These are phyloP conservation scores for Neovahlkampfia damariscottae DNA, from an alignment of 78 protist genomes.

Conservation along the genomic window DNA sequence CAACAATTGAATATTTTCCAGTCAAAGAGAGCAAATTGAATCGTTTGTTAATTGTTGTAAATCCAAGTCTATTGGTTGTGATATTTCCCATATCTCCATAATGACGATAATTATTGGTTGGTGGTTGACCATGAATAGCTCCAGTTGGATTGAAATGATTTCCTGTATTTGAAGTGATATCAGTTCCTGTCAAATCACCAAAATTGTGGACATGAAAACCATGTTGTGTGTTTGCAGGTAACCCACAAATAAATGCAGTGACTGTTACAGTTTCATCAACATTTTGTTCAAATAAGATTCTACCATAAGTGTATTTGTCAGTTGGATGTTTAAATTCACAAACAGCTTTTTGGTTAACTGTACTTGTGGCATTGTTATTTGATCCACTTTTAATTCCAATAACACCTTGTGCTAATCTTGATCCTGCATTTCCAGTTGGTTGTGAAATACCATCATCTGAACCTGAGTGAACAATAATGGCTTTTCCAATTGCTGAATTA, in stretches of 20 bases:
- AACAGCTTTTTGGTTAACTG: too few species aligned
- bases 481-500: conserved; percentile 50
- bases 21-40: not conserved
- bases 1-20: not conserved
- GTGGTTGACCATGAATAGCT: not conserved
- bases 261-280: not conserved
- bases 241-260: not conserved
- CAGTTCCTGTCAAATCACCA: not conserved
- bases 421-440: conserved; percentile 84
- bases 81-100: not conserved
- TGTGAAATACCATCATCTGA: conserved; percentile 52
- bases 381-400: conserved; percentile 39
- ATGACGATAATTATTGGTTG: not conserved
- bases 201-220: not conserved
- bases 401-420: conserved; percentile 61
- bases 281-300: not conserved
- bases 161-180: not conserved
- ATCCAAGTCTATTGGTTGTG: not conserved
- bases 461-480: conserved; percentile 52
- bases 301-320: not conserved
- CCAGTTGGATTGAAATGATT: not conserved
- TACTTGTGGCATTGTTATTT: too few species aligned
- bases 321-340: not conserved
- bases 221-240: not conserved
- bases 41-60: not conserved